These are phyloP conservation scores for Lentinula raphanica DNA, from an alignment of 768 basidiomycete species.

Conservation along the genomic window DNA sequence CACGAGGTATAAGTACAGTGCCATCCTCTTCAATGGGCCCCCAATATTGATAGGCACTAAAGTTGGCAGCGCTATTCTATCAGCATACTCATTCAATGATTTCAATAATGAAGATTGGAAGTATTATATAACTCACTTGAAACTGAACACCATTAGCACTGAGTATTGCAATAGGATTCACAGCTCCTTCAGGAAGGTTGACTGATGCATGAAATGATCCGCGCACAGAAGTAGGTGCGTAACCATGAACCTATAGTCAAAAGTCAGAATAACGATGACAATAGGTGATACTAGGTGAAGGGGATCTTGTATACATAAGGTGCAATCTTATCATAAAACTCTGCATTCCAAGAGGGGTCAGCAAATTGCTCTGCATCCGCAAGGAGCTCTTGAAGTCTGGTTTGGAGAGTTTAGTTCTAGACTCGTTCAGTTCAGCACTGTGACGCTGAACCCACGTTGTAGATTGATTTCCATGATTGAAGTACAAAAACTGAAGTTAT, in stretches of 20 bases:
- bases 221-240: slow-evolving; percentile 14
- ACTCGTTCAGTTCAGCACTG: background rate
- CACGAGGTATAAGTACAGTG: slow-evolving; percentile 13
- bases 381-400: slow-evolving; percentile 13
- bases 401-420: background rate
- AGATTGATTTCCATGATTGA: slow-evolving; percentile 10
- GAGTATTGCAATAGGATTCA: slow-evolving; percentile 16
- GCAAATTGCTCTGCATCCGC: slow-evolving; percentile 20
- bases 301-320: too few relatives aligned
- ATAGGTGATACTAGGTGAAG: too few relatives aligned
- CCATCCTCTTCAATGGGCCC: slow-evolving; percentile 11
- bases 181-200: slow-evolving; percentile 13
- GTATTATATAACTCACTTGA: slow-evolving; percentile 4
- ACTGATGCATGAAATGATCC: slow-evolving; percentile 16
- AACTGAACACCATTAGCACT: slow-evolving; percentile 16
- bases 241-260: slow-evolving; percentile 13
- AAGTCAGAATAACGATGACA: background rate
- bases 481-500: slow-evolving; percentile 14
- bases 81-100: background rate
- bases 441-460: background rate
- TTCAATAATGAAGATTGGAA: background rate
- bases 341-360: slow-evolving; percentile 19
- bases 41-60: slow-evolving; percentile 23
- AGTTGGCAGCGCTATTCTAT: slow-evolving; percentile 18
- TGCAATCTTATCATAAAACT: slow-evolving; percentile 23